Evolutionary conservation across 2,329 filamentous ascomycete genomes (phyloP), one percentile per base, ranked within the genome.

Genomic region (Beauveria pseudobassiana): DNA sequence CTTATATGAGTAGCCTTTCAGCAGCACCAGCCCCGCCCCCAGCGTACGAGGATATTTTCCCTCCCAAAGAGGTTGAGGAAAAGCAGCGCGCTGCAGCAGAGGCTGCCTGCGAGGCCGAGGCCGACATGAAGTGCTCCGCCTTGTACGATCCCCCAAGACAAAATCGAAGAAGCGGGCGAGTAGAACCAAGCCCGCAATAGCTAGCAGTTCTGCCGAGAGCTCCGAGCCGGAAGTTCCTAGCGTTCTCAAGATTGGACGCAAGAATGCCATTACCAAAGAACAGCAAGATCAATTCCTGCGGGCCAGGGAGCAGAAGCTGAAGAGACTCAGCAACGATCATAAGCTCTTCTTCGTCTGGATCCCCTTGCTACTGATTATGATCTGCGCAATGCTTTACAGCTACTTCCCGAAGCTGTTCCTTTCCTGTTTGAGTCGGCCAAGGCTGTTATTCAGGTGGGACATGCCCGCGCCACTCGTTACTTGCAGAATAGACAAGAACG

Each of bases 21-120:
- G 74, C 83, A 10, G 76, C 79, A 3, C 78, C 83, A 40, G 76
- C 79, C 4, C 78, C 83, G 38, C 89, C 89, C 9, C 90, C 90
- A 10, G 84, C 90, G 0, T 95, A 95, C 66, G 87, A 92, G 59
- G 90, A 93, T 53, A 83, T 95, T 30, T 95, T 86, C 71, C 90
- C 89, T 1, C 76, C 77, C 46, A 73, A 78, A 59, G 77, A 80
- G 50, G 65, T 79, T 18, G 82, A 87, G 61, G 75, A 74, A 26
- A 87, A 88, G 72, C 80, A 83, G 67, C 76, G 80, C 20, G 82
- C 83, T n/a, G 83, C 82, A 1, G 78, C 79, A 9, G 78, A 78
- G 59, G 86, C 85, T 3, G 81, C 82, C 1, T 81, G 79, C 16
- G 85, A 88, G 30, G 79, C 78, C 2, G 79, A 83, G 61, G 83